Evolutionary conservation across 2,329 filamentous ascomycete species (phyloP).

Genomic region (Fusarium caatingaense): DNA sequence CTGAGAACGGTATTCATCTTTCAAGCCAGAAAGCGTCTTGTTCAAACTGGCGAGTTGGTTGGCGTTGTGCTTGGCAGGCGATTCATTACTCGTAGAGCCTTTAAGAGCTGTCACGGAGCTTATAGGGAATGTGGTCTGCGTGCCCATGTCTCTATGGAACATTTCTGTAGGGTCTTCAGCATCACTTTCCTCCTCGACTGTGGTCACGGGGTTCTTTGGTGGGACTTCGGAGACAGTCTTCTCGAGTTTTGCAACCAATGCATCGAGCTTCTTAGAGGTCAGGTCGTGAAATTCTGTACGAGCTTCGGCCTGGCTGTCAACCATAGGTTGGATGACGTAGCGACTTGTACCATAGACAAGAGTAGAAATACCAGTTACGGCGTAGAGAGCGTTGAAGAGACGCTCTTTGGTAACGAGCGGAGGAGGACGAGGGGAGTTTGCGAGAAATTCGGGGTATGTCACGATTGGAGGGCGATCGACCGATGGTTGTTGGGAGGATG

Average conservation of each 20-base stretch:
- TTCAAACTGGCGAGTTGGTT: slow-evolving; percentile 57
- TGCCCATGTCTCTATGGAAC: slow-evolving; percentile 83
- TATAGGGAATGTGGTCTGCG: slow-evolving; percentile 72
- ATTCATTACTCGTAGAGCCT: slow-evolving; percentile 35
- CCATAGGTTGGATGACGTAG: slow-evolving; percentile 74
- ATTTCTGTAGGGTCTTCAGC: slow-evolving; percentile 78
- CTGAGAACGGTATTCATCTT: slow-evolving; percentile 57
- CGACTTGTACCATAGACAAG: slow-evolving; percentile 77
- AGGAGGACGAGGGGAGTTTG: slow-evolving; percentile 64
- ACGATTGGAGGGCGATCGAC: slow-evolving; percentile 69
- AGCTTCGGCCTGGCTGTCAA: slow-evolving; percentile 62
- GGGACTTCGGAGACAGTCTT: slow-evolving; percentile 71
- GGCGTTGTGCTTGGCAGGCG: slow-evolving; percentile 54
- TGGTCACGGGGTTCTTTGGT: slow-evolving; percentile 39
- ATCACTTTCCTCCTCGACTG: slow-evolving; percentile 56
- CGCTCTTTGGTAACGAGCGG: slow-evolving; percentile 71
- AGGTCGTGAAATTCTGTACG: slow-evolving; percentile 65
- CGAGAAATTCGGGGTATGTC: slow-evolving; percentile 77
- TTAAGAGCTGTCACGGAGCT: slow-evolving; percentile 26
- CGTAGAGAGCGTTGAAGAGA: slow-evolving; percentile 69
- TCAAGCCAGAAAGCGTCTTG: slow-evolving; percentile 56
- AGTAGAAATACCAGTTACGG: slow-evolving; percentile 67
- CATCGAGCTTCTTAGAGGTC: slow-evolving; percentile 58
- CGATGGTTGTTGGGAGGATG: slow-evolving; percentile 32
- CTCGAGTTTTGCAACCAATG: slow-evolving; percentile 64